Evolutionary conservation across 192 early-diverging fungal genomes (phyloP).

Genomic region (Phycomyces nitens): DNA sequence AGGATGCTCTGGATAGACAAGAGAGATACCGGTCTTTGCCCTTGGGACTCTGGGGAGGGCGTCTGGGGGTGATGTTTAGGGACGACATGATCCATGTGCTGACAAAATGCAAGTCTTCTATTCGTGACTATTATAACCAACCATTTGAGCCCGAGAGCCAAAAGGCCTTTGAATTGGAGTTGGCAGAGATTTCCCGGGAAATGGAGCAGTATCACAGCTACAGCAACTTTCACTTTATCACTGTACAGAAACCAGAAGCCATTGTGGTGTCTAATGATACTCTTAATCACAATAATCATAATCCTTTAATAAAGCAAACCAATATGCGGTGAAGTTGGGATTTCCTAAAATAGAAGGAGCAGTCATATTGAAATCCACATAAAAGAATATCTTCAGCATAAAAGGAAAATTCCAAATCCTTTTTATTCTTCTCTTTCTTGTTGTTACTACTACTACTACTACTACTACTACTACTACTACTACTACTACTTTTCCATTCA

Average conservation of each 20-base stretch:
- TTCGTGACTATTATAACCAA: slow-evolving; percentile 5
- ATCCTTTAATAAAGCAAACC: too few species aligned
- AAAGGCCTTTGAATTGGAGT: background rate
- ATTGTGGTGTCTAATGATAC: background rate
- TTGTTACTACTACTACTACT: too few species aligned
- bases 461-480: too few species aligned
- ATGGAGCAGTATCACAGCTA: slow-evolving; percentile 25
- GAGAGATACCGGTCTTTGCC: slow-evolving; percentile 33
- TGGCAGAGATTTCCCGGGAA: slow-evolving; percentile 2
- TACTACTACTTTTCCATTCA: too few species aligned
- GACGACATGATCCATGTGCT: slow-evolving; percentile 28
- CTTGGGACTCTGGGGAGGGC: slow-evolving; percentile 35
- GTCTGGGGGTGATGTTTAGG: slow-evolving; percentile 24
- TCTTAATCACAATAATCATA: background rate
- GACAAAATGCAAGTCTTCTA: slow-evolving; percentile 17
- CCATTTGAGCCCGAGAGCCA: background rate
- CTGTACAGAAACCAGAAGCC: slow-evolving; percentile 14
- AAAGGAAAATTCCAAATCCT: too few species aligned
- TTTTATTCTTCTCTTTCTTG: too few species aligned
- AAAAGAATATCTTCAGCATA: too few species aligned
- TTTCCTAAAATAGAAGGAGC: too few species aligned
- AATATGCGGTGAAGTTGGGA: too few species aligned
- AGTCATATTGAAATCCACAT: too few species aligned
- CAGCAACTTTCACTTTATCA: slow-evolving; percentile 22
- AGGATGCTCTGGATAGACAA: slow-evolving; percentile 8